Percentiles rank a stretch among this genome's conserved stretches.
phyloP scores from a whole-genome alignment of 768 basidiomycete species.

The Mycena kentingensis region DNA sequence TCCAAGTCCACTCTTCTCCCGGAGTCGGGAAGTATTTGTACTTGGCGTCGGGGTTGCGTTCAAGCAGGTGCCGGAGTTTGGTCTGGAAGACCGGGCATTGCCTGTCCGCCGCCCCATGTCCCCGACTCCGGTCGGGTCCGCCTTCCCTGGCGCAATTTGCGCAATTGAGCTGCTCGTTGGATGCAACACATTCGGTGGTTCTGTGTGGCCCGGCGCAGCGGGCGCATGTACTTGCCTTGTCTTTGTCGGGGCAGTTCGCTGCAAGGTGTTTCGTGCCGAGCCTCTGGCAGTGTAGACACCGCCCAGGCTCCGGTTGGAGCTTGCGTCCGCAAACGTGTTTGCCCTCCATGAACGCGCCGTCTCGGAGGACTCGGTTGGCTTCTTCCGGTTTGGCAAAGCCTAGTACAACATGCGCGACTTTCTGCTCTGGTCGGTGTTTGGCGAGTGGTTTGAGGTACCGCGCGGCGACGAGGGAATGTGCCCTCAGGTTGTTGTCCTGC shows the following conservation, averaged over 20 bases:
- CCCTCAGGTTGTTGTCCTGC: not conserved
- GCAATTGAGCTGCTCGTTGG: not conserved
- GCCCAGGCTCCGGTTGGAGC: not conserved
- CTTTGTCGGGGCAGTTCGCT: not conserved
- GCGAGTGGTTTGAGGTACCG: not conserved
- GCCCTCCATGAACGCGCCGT: not conserved
- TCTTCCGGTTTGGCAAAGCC: not conserved
- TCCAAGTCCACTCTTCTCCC: not conserved
- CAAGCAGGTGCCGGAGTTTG: not conserved
- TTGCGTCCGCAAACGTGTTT: not conserved
- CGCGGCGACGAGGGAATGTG: not conserved
- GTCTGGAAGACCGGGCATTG: not conserved
- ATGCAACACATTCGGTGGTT: not conserved
- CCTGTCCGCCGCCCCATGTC: not conserved
- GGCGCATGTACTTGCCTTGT: not conserved
- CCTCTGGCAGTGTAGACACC: no score
- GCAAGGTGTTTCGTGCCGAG: not conserved
- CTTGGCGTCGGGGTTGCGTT: not conserved
- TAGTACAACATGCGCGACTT: not conserved
- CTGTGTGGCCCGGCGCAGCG: not conserved
- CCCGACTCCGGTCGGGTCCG: not conserved
- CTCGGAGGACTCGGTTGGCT: not conserved
- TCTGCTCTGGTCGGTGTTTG: not conserved
- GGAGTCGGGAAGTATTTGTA: not conserved
- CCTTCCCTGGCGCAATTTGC: not conserved